A percentile compares a stretch with the other conserved stretches of the same genome.
Conservation (phyloP, 805 yeast genomes). For the Candida khao-thaluensis region DNA sequence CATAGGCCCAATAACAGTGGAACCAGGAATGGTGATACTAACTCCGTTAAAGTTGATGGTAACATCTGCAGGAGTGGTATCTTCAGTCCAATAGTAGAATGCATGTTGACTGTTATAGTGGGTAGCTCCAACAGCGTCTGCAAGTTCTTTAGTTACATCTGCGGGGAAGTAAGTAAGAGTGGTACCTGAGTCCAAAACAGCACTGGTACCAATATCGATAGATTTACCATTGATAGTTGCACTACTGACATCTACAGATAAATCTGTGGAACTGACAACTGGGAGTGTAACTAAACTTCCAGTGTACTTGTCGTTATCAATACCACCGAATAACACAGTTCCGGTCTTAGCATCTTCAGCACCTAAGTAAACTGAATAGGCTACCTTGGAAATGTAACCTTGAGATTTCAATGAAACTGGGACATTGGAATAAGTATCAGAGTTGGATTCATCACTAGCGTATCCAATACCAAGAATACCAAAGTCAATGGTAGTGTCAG, state of each 20-base stretch:
- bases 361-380: slow-evolving; percentile 40
- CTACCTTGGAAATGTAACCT: slow-evolving; percentile 34
- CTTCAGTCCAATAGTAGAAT: slow-evolving; percentile 9
- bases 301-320: slow-evolving; percentile 26
- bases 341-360: slow-evolving; percentile 22
- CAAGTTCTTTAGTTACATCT: slow-evolving; percentile 30
- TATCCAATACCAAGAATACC: slow-evolving; percentile 23
- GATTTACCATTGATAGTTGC: slow-evolving; percentile 21
- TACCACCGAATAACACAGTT: slow-evolving; percentile 32
- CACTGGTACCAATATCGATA: slow-evolving; percentile 5
- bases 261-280: slow-evolving; percentile 24
- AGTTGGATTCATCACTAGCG: slow-evolving; percentile 12
- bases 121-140: slow-evolving; percentile 38
- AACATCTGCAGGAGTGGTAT: slow-evolving; percentile 3
- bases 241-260: slow-evolving; percentile 47
- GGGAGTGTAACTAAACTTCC: slow-evolving; percentile 25
- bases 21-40: slow-evolving; percentile 12
- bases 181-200: slow-evolving; percentile 33
- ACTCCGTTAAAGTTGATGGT: slow-evolving; percentile 13
- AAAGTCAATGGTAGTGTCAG: background rate
- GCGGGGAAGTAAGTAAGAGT: slow-evolving; percentile 42
- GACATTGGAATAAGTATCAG: slow-evolving; percentile 27
- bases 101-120: slow-evolving; percentile 23
- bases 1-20: background rate
- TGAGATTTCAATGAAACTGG: slow-evolving; percentile 32